Evolutionary conservation across 331 rosid species (phyloP), one percentile per base, ranked within the genome.

Genomic region (Malus hybrid): DNA sequence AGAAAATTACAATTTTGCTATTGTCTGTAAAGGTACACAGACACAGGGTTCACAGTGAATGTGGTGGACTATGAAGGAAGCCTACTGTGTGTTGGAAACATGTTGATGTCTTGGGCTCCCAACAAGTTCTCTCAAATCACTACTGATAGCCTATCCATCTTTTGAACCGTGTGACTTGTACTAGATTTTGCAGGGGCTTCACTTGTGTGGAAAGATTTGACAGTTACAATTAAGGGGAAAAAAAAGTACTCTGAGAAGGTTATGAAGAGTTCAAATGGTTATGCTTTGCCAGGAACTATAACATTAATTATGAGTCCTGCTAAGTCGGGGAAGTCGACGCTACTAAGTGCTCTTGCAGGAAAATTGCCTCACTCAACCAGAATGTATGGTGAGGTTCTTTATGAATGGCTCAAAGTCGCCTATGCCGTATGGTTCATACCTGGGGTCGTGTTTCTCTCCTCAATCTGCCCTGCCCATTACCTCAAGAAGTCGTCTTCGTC

Each of bases 291-390:
- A 4, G 97, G 97, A 60, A 95, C 97, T 28, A 90, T 95, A 94
- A 92, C 97, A 0, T 93, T 95, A 48, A 89, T 95, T 46, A 95
- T 95, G 99, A 97, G 99, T 69, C 99, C 99, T 32, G 93, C 96
- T 64, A 95, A 88, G 77, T 95, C 99, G 5, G 99, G 99, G 73
- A 95, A 95, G 79, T 87, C 97, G 56, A 95, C 99, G 0, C 89
- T 95, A 44, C 86, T 95, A 63, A 83, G 93, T 78, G 97, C 97
- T 27, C 73, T 95, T 84, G 87, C 97, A 89, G 99, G 99, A 78
- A 90, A 96, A 81, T 81, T 89, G 85, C 89, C 79, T 80, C 90
- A 84, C 73, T 90, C 97, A 18, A 92, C 93, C 32, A 88, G 89
- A 85, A 80, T 86, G 84, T 92, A 90, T 3, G 99, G 99, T 12